Evolutionary conservation across 2,329 filamentous ascomycete species (phyloP), one percentile per base, ranked within the genome.

Genomic region (Neofusicoccum sp.): DNA sequence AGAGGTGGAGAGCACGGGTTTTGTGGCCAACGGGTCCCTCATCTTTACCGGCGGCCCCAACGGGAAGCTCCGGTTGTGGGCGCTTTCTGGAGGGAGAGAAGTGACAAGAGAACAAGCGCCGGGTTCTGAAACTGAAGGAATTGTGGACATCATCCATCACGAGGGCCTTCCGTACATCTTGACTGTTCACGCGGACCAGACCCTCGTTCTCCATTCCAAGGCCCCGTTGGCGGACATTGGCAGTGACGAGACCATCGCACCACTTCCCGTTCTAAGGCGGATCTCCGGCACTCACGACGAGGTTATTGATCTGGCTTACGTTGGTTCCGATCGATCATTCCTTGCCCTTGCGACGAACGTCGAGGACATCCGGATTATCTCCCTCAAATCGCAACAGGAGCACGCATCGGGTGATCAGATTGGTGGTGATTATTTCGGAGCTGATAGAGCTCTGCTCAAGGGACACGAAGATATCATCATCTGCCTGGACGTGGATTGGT

Each of bases 231-330:
- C 72, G 28, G 66, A 70, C 34, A 62, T 72, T 59, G 63, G 70
- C 76, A 62, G 70, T 69, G 65, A 77, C 62, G 67, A 81, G 71
- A 68, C 79, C 75, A 70, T 89, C 77, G 73, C 78, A n/a, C 77
- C 84, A n/a, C 73, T 89, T 26, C 79, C 83, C 8, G 69, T 87
- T 0, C 82, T 90, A 45, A 86, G 90, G 66, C 86, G 91, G 45
- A 96, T 99, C 66, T 96, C 93, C 4, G 96, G 95, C 58, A 97
- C 95, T 6, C 92, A 98, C 73, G 96, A 99, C 72, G 95, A 99
- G 73, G 92, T 99, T 57, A 97, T 99, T 66, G 96, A 99, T 71
- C 79, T 99, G 34, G 90, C 89, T 31, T 97, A 95, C 69, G 81
- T 98, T 59, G 86, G 95, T 1, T 85, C 87, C 0, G 88, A 96